Evolutionary conservation across 2,329 filamentous ascomycete genomes (phyloP).

Genomic region (Hysterium pulicare): DNA sequence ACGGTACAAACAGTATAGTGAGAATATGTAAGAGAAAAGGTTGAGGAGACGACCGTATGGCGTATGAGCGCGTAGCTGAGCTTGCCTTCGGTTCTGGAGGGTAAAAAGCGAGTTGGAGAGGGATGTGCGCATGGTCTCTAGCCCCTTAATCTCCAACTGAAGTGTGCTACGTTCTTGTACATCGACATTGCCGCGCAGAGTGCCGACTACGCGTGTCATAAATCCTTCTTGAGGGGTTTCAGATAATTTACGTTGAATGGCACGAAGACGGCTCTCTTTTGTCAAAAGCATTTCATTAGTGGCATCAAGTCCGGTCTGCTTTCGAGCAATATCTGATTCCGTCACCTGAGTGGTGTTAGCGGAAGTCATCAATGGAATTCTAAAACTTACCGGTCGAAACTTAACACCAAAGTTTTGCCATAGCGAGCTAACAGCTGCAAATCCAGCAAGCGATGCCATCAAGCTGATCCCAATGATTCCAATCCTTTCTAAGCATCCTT

Average conservation of each 20-base stretch:
- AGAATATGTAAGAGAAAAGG: conserved; percentile 65
- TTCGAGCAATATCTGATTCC: conserved; percentile 71
- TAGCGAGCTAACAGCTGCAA: conserved; percentile 80
- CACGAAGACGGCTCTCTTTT: conserved; percentile 70
- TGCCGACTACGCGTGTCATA: conserved; percentile 70
- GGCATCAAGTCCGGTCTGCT: conserved; percentile 73
- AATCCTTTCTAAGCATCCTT: conserved; percentile 62
- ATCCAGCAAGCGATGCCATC: conserved; percentile 85
- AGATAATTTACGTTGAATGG: conserved; percentile 63
- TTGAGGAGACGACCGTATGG: conserved; percentile 62
- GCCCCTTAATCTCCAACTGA: conserved; percentile 71
- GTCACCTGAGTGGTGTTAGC: conserved; percentile 45
- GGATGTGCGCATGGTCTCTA: conserved; percentile 74
- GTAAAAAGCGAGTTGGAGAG: conserved; percentile 63
- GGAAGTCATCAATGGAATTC: background rate
- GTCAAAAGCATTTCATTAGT: conserved; percentile 74
- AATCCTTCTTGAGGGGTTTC: conserved; percentile 54
- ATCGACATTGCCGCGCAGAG: conserved; percentile 61
- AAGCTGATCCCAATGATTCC: conserved; percentile 81
- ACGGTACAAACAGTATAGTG: conserved; percentile 80
- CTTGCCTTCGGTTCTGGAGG: conserved; percentile 61
- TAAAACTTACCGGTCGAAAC: conserved; percentile 49
- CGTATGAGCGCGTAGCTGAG: conserved; percentile 66
- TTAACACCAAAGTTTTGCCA: conserved; percentile 78
- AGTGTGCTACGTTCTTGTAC: conserved; percentile 54